Evolutionary conservation across 805 yeast genomes (phyloP).

Genomic region (Hanseniaspora opuntiae): DNA sequence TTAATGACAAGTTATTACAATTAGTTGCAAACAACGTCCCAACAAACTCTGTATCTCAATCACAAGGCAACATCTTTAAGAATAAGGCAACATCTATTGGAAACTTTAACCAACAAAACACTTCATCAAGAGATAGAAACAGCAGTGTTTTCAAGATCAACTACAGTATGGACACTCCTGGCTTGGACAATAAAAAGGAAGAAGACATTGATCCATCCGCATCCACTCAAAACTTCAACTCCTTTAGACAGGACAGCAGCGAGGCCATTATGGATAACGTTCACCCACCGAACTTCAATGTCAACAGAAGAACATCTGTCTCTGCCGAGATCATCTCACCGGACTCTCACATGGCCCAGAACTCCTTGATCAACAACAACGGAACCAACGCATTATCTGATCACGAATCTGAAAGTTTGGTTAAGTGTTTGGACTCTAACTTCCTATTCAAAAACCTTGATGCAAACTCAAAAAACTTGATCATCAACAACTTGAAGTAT

Average conservation of each 20-base stretch:
- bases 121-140: neutral
- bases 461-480: conserved; percentile 58
- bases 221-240: neutral
- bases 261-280: conserved; percentile 10
- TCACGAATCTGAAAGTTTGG: conserved; percentile 55
- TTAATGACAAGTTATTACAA: conserved; percentile 7
- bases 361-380: conserved; percentile 31
- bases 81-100: neutral
- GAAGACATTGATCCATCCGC: conserved; percentile 10
- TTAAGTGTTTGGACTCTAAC: conserved; percentile 60
- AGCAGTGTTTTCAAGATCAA: conserved; percentile 11
- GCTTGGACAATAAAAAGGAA: neutral
- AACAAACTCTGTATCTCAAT: neutral
- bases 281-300: conserved; percentile 53
- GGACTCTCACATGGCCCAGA: conserved; percentile 50
- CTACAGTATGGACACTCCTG: conserved; percentile 5
- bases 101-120: neutral
- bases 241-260: neutral
- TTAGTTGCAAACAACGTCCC: neutral
- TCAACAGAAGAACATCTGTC: conserved; percentile 76
- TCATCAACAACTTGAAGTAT: conserved; percentile 72
- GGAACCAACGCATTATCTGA: conserved; percentile 37
- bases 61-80: neutral
- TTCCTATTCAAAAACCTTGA: conserved; percentile 78
- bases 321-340: conserved; percentile 81